These are phyloP conservation scores for Lactarius sp. DNA, from an alignment of 768 basidiomycete species.

Conservation along the genomic window DNA sequence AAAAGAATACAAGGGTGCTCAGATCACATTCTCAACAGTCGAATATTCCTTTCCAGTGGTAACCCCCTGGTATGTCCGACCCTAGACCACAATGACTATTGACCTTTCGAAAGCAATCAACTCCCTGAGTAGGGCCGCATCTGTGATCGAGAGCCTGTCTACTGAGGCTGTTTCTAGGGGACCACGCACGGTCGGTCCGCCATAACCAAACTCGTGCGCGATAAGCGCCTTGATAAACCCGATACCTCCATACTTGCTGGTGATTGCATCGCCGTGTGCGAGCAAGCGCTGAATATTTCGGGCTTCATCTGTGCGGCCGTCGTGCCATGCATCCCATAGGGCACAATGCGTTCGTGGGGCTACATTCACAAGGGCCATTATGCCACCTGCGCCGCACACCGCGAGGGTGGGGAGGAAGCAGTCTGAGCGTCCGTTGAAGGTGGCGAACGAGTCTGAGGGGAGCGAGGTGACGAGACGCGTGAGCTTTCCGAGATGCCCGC, in stretches of 20 bases:
- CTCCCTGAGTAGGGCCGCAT: slow-evolving; percentile 28
- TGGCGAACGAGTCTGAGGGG: slow-evolving; percentile 50
- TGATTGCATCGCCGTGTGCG: slow-evolving; percentile 63
- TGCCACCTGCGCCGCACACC: slow-evolving; percentile 59
- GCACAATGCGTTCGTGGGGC: slow-evolving; percentile 27
- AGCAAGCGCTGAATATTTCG: slow-evolving; percentile 56
- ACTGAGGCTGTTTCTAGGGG: slow-evolving; percentile 27
- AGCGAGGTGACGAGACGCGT: slow-evolving; percentile 64
- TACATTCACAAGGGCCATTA: slow-evolving; percentile 60
- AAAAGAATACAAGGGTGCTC: not conserved
- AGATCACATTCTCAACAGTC: not conserved
- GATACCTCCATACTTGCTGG: slow-evolving; percentile 59
- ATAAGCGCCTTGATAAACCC: slow-evolving; percentile 62
- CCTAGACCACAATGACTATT: slow-evolving; percentile 28
- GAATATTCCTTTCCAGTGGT: not conserved
- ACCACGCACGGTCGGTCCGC: slow-evolving; percentile 35
- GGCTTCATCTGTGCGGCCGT: slow-evolving; percentile 52
- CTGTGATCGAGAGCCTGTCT: slow-evolving; percentile 24
- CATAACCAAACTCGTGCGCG: slow-evolving; percentile 61
- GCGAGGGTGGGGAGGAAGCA: slow-evolving; percentile 58
- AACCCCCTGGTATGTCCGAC: not conserved
- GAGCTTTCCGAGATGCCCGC: slow-evolving; percentile 80
- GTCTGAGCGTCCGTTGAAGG: slow-evolving; percentile 75
- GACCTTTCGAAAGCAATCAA: slow-evolving; percentile 33
- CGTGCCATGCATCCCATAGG: slow-evolving; percentile 18